Evolutionary conservation across 1,284 basidiomycete species (phyloP).

Genomic region (Rhodotorula sp.): DNA sequence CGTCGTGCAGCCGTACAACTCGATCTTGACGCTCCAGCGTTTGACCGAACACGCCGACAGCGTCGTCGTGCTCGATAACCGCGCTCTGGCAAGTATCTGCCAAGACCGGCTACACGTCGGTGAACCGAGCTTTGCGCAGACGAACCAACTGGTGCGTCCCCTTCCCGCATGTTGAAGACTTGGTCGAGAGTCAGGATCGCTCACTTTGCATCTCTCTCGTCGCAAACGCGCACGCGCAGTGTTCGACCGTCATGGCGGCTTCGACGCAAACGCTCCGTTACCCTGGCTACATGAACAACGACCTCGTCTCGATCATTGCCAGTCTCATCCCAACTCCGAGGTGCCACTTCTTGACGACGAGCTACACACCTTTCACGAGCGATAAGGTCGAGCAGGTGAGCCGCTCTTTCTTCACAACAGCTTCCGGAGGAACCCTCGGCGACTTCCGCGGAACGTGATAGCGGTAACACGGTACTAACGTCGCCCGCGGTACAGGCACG

Average conservation of each 20-base stretch:
- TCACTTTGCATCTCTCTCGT: no score
- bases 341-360: conserved; percentile 99
- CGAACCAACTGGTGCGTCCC: conserved; percentile 77
- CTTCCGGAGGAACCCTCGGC: neutral
- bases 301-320: conserved; percentile 94
- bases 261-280: conserved; percentile 96
- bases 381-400: conserved; percentile 88
- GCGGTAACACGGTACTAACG: conserved; percentile 10
- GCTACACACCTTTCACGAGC: conserved; percentile 96
- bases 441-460: neutral
- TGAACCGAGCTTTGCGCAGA: conserved; percentile 89
- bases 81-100: conserved; percentile 86
- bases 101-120: conserved; percentile 66
- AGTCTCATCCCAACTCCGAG: conserved; percentile 97
- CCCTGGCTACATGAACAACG: conserved; percentile 99
- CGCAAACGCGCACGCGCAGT: conserved; percentile 54
- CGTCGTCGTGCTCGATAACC: conserved; percentile 96
- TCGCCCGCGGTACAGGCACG: conserved; percentile 61
- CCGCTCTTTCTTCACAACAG: conserved; percentile 4
- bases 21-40: conserved; percentile 85
- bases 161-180: neutral
- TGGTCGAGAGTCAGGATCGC: no score
- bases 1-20: conserved; percentile 98
- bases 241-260: conserved; percentile 92
- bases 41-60: conserved; percentile 95